A percentile compares a stretch with the other conserved stretches of the same genome.
These are phyloP conservation scores for Ulota crispa DNA, from an alignment of 225 moss, liverwort and hornwort species.

Conservation along the genomic window DNA sequence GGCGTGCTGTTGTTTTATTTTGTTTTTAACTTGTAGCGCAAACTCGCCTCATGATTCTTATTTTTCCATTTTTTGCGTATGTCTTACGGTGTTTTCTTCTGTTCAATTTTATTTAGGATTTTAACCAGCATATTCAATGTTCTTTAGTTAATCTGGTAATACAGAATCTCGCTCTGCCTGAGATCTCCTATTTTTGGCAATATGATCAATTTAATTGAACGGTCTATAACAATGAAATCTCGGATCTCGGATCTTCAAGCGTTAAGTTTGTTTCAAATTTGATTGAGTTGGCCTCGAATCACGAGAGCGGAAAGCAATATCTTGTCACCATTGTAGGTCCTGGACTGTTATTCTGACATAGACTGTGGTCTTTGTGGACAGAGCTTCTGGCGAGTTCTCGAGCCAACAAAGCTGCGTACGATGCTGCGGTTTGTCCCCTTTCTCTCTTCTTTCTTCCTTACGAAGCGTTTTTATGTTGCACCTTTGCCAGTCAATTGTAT, in stretches of 20 bases:
- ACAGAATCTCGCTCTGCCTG: background rate
- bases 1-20: background rate
- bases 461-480: background rate
- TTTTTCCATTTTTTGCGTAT: background rate
- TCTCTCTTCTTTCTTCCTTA: background rate
- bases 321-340: background rate
- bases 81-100: background rate
- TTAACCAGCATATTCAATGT: background rate
- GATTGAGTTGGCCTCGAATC: background rate
- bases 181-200: background rate
- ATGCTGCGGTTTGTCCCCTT: conserved; percentile 58
- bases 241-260: no score
- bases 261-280: background rate
- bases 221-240: background rate
- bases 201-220: background rate
- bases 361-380: conserved; percentile 37
- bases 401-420: conserved; percentile 80
- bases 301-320: background rate
- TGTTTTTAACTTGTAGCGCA: background rate
- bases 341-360: conserved; percentile 9
- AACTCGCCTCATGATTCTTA: background rate
- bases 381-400: conserved; percentile 78
- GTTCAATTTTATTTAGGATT: background rate
- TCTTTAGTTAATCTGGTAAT: background rate
- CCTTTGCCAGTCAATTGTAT: background rate